Evolutionary conservation across 371 early-diverging fungal species (phyloP).

Genomic region (Mortierella sp.): DNA sequence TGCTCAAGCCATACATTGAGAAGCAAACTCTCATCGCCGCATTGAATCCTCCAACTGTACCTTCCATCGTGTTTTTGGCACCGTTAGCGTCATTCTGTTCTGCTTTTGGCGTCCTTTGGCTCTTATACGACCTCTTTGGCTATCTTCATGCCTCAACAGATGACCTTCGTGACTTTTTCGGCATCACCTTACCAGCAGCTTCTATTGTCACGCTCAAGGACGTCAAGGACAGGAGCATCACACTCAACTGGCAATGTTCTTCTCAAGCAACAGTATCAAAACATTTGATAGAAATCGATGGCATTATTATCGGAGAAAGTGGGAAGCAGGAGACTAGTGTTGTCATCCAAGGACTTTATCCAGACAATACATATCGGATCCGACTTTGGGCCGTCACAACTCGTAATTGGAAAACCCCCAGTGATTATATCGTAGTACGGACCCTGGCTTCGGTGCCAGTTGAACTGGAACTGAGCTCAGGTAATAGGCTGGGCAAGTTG

Average conservation of each 20-base stretch:
- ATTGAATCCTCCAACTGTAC: constrained; percentile 48
- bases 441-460: constrained; percentile 55
- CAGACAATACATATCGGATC: constrained; percentile 58
- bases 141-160: constrained; percentile 58
- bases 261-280: constrained; percentile 52
- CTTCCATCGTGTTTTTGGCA: constrained; percentile 57
- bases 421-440: constrained; percentile 57
- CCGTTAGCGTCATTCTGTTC: constrained; percentile 64
- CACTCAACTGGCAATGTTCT: constrained; percentile 59
- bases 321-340: constrained; percentile 60
- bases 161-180: constrained; percentile 59
- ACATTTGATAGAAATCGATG: constrained; percentile 64
- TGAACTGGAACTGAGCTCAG: constrained; percentile 53
- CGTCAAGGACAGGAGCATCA: constrained; percentile 58
- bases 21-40: constrained; percentile 48
- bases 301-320: constrained; percentile 61
- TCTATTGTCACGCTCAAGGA: constrained; percentile 62
- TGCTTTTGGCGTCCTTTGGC: constrained; percentile 60
- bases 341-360: constrained; percentile 60
- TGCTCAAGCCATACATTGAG: constrained; percentile 60
- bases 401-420: constrained; percentile 59
- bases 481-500: constrained; percentile 2
- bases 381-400: constrained; percentile 66
- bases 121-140: constrained; percentile 57
- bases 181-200: constrained; percentile 56